Conservation (phyloP, 768 basidiomycete genomes). For the Podaxis rugospora region DNA sequence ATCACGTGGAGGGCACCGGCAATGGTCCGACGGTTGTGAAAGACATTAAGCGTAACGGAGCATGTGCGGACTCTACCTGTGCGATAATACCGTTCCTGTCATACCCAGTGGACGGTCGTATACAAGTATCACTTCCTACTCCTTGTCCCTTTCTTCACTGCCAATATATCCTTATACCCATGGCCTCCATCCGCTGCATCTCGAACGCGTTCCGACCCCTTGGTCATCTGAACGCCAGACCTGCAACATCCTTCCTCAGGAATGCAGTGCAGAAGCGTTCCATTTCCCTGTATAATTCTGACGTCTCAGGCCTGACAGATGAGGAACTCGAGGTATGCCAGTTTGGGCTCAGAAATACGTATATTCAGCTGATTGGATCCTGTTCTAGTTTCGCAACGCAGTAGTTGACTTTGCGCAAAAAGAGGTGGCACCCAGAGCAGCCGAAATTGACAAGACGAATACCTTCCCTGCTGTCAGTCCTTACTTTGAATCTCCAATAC, state of each 20-base stretch:
- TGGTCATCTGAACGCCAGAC: constrained; percentile 1
- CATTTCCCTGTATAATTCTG: constrained; percentile 64
- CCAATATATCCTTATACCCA: not conserved
- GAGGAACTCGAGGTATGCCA: constrained; percentile 72
- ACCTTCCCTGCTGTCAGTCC: constrained; percentile 65
- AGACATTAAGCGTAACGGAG: not conserved
- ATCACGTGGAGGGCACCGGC: constrained; percentile 10
- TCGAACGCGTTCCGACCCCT: not conserved
- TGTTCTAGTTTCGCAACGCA: constrained; percentile 70
- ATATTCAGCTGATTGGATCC: constrained; percentile 3
- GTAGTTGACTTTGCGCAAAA: constrained; percentile 76
- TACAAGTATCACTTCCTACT: not conserved
- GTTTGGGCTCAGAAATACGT: not conserved
- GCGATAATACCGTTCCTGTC: not conserved
- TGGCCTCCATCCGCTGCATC: constrained; percentile 7
- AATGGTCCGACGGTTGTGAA: constrained; percentile 3
- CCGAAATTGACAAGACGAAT: constrained; percentile 83
- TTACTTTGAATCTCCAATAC: constrained; percentile 1
- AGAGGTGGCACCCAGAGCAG: constrained; percentile 83
- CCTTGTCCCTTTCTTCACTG: not conserved
- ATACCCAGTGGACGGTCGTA: not conserved
- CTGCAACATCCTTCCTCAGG: not conserved
- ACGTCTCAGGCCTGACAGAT: constrained; percentile 72
- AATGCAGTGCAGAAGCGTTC: constrained; percentile 20
- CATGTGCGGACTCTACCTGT: not conserved